phyloP scores from a whole-genome alignment of 2,329 filamentous ascomycete genomes.

The Daldinia sp. region DNA sequence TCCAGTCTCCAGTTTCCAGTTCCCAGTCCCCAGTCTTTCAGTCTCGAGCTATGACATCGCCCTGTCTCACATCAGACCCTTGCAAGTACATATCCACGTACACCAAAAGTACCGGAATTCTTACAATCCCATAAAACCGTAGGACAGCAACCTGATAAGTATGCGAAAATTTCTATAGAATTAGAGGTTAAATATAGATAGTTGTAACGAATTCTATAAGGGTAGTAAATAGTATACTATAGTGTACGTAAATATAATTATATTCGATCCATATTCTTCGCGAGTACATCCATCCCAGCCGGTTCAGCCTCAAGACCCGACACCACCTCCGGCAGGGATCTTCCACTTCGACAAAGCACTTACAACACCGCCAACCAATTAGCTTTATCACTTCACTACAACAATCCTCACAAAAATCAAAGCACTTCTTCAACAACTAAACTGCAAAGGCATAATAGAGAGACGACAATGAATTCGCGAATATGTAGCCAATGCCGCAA shows the following conservation, averaged over 20 bases:
- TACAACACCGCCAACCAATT: neutral
- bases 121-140: neutral
- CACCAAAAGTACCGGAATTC: constrained; percentile 2
- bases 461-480: constrained; percentile 39
- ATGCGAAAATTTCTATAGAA: neutral
- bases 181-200: neutral
- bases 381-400: too few species aligned
- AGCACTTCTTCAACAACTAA: neutral
- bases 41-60: constrained; percentile 35
- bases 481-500: constrained; percentile 41
- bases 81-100: constrained; percentile 14
- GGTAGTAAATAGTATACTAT: neutral
- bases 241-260: neutral
- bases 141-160: neutral
- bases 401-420: neutral
- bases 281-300: neutral
- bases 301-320: constrained; percentile 30
- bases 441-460: too few species aligned
- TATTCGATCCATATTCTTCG: neutral
- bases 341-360: constrained; percentile 2
- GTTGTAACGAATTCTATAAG: too few species aligned
- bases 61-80: constrained; percentile 25
- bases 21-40: too few species aligned
- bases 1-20: too few species aligned
- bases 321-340: constrained; percentile 16